Percentiles rank a stretch among this genome's conserved stretches.
These are phyloP conservation scores for Miamiensis avidus DNA, from an alignment of 169 alveolate genomes.

Conservation along the genomic window DNA sequence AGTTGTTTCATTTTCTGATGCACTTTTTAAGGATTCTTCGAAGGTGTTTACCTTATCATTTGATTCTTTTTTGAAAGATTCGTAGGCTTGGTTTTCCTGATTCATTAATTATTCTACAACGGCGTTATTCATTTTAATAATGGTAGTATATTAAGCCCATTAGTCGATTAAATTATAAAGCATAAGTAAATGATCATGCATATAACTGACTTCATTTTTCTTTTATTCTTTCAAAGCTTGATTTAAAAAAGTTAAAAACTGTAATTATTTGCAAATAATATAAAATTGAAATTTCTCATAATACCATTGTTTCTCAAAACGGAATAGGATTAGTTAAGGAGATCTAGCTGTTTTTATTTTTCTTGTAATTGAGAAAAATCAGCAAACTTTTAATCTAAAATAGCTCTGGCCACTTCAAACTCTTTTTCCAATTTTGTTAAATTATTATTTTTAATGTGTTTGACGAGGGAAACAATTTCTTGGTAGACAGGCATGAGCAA, in stretches of 20 bases:
- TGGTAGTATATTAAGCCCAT: constrained; percentile 21
- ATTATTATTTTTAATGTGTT: constrained; percentile 19
- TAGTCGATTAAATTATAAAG: constrained; percentile 10
- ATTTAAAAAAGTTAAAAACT: not conserved
- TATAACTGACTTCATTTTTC: constrained; percentile 8
- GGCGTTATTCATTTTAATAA: constrained; percentile 7
- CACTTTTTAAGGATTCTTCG: constrained; percentile 8
- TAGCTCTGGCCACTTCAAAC: constrained; percentile 8
- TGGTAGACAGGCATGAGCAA: constrained; percentile 26
- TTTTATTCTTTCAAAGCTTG: constrained; percentile 8
- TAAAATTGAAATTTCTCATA: not conserved
- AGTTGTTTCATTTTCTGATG: constrained; percentile 15
- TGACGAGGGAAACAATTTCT: constrained; percentile 23
- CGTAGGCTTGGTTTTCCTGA: constrained; percentile 5
- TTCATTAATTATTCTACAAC: not conserved
- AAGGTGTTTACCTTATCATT: not conserved
- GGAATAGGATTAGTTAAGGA: too few species aligned
- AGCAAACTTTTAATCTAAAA: not conserved
- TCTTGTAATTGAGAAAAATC: not conserved
- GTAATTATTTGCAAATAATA: not conserved
- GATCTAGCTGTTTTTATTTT: not conserved
- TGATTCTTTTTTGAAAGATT: not conserved
- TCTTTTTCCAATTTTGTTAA: constrained; percentile 14
- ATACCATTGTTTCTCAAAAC: not conserved
- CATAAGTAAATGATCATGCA: constrained; percentile 18